Evolutionary conservation across 305 asterid genomes (phyloP), one percentile per base, ranked within the genome.

Genomic region (Salvia sclarea): DNA sequence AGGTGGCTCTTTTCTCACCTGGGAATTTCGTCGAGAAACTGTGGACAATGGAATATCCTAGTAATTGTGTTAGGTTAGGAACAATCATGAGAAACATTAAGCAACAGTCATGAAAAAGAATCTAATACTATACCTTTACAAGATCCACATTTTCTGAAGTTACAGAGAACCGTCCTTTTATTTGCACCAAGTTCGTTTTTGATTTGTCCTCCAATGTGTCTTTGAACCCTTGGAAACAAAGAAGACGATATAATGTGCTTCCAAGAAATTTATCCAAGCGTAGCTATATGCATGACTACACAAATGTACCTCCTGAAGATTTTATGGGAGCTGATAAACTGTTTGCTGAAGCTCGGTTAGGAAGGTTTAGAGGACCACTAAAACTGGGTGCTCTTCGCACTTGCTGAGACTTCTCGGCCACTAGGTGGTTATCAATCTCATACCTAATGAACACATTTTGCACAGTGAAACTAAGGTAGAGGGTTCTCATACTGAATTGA

Each of bases 131-230:
- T 82, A 95, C 99, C 97, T 91, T 95, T 22, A 75, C 99, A 81
- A 91, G 97, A 85, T 95, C 99, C n/a, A 95, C 95, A 71, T 88
- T 91, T 83, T 95, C 99, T 65, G 99, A 95, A 50, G 99, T 95
- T 44, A 95, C 98, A 40, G 99, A 95, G 76, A 95, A 95, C 35
- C 99, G 88, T 69, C 99, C 99, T 85, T 95, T 95, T 61, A 94
- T 94, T 83, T 95, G 99, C 63, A 95, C 98, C 82, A 95, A 78
- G 81, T 86, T 94, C 44, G 83, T 66, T 79, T 85, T 95, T 24
- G 99, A 88, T 79, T 88, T 91, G 79, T 91, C 99, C 20, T 95
- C 99, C 80, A 84, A 68, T 28, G 98, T 76, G 74, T 95, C 98
- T 84, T 86, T 85, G 78, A 82, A 91, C 7, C 92, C 98, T 94